Conservation (phyloP, 371 early-diverging fungal species). For the Mycotypha africana region DNA sequence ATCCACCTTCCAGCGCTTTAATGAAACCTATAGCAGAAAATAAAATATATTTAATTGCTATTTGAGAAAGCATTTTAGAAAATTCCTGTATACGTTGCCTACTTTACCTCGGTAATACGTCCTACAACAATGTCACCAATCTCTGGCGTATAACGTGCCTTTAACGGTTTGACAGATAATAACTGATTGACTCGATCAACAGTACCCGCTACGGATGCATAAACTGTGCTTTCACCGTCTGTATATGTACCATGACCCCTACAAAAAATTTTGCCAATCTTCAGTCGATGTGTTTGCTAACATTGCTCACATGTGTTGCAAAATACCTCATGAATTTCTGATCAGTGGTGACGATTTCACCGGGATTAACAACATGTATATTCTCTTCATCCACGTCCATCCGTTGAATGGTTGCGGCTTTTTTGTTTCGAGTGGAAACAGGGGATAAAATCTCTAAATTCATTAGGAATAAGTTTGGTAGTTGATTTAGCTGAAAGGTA, state of each 20-base stretch:
- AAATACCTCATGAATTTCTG: conserved; percentile 83
- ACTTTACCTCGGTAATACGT: conserved; percentile 84
- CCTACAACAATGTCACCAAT: conserved; percentile 99
- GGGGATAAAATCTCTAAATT: conserved; percentile 34
- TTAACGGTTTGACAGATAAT: conserved; percentile 87
- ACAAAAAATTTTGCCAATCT: no score
- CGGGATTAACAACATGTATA: conserved; percentile 77
- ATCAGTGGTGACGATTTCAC: conserved; percentile 81
- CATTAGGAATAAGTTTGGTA: conserved; percentile 14
- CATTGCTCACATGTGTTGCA: no score
- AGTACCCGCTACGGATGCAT: conserved; percentile 89
- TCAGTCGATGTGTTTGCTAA: no score
- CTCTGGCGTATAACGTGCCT: conserved; percentile 86
- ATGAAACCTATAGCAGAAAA: conserved; percentile 64
- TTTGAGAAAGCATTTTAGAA: no score
- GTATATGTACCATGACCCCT: conserved; percentile 96
- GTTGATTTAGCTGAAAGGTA: no score
- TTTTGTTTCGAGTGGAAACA: conserved; percentile 20
- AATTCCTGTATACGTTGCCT: no score
- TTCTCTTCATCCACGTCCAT: conserved; percentile 43
- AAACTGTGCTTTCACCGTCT: conserved; percentile 51
- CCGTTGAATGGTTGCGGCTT: conserved; percentile 19
- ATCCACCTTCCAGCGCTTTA: conserved; percentile 98
- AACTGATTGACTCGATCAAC: conserved; percentile 97
- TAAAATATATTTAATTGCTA: no score